These are phyloP conservation scores for Xylaria telfairii DNA, from an alignment of 495 filamentous ascomycete species.

Conservation along the genomic window DNA sequence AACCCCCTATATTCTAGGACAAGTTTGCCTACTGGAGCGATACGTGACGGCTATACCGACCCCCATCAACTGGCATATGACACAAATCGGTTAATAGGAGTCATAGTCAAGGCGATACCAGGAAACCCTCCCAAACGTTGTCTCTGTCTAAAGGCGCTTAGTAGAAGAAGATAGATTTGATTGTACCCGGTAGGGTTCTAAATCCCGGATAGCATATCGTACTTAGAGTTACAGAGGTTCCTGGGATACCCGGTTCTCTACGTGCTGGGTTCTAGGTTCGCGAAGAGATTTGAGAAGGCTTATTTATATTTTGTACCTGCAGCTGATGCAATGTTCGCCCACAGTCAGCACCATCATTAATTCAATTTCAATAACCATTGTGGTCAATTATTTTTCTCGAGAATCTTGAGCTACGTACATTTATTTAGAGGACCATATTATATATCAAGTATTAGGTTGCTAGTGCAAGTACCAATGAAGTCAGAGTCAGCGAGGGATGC, in stretches of 20 bases:
- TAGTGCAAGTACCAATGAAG: not conserved
- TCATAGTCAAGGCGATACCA: not conserved
- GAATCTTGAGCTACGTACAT: not conserved
- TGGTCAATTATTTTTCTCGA: not conserved
- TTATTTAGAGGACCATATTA: not conserved
- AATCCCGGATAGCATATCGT: not conserved
- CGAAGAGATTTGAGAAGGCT: not conserved
- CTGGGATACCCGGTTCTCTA: not conserved
- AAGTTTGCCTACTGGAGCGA: not conserved
- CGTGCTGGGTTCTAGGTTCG: not conserved
- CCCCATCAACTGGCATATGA: not conserved
- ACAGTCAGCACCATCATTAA: not conserved
- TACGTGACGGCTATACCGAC: not conserved
- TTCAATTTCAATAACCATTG: not conserved
- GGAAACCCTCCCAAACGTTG: not conserved
- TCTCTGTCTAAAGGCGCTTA: not conserved
- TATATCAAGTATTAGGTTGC: not conserved
- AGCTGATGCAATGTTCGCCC: not conserved
- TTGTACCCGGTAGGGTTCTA: not conserved
- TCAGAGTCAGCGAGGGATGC: not conserved
- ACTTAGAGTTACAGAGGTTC: not conserved
- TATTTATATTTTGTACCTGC: not conserved
- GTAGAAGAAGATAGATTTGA: not conserved
- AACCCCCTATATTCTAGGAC: not conserved
- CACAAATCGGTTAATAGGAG: not conserved